Percentiles rank a stretch among this genome's conserved stretches.
phyloP scores from a whole-genome alignment of 768 basidiomycete genomes.

The Hericium coralloides region DNA sequence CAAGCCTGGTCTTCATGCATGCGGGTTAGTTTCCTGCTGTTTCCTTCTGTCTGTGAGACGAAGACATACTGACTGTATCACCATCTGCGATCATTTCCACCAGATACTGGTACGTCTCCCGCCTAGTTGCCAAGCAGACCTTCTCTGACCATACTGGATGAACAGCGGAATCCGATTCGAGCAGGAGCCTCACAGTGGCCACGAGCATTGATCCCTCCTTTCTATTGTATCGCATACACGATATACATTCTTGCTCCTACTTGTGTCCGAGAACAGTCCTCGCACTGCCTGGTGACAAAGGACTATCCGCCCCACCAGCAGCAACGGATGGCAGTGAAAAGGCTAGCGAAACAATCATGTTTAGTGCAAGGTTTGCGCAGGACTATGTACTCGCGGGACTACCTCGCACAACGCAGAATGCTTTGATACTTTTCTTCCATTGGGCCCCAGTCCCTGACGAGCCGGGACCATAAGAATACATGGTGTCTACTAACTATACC shows the following conservation, averaged over 20 bases:
- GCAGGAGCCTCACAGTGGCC: conserved; percentile 67
- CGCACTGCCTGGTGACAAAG: no score
- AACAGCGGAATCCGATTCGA: conserved; percentile 86
- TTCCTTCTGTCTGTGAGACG: conserved; percentile 4
- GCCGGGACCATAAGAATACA: conserved; percentile 20
- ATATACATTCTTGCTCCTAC: no score
- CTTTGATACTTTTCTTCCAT: conserved; percentile 1
- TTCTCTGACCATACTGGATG: not conserved
- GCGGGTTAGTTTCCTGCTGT: conserved; percentile 66
- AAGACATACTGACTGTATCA: no score
- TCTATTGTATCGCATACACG: no score
- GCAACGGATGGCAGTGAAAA: no score
- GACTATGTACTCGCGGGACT: no score
- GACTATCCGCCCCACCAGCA: no score
- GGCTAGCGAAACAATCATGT: no score
- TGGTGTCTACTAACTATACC: conserved; percentile 20
- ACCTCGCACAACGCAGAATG: no score
- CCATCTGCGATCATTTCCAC: not conserved
- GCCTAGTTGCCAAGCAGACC: not conserved
- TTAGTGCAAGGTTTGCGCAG: no score
- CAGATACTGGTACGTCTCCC: conserved; percentile 38
- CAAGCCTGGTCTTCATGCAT: conserved; percentile 77
- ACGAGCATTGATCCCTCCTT: conserved; percentile 23
- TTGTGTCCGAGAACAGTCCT: no score
- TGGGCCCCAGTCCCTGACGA: conserved; percentile 5